A percentile compares a stretch with the other conserved stretches of the same genome.
Evolutionary conservation across 345 rosid species (phyloP).

Genomic region (Salix koriyanagi): DNA sequence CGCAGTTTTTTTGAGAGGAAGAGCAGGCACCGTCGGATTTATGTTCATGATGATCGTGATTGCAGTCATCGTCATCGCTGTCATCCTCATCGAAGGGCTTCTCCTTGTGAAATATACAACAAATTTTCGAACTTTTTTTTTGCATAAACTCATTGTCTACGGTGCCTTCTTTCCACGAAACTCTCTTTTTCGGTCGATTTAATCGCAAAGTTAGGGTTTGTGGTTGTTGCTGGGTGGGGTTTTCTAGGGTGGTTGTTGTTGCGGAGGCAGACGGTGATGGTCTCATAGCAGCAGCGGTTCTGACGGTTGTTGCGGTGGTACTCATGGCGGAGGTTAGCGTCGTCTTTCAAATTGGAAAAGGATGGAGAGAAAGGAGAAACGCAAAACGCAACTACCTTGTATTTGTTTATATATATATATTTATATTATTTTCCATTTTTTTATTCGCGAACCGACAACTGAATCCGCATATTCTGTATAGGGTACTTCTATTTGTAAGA

Average conservation of each 20-base stretch:
- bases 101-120: constrained; percentile 94
- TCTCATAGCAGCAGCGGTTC: not conserved
- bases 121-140: constrained; percentile 93
- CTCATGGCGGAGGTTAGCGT: not conserved
- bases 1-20: not conserved
- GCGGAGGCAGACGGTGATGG: constrained; percentile 28
- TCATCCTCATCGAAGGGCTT: constrained; percentile 86
- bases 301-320: not conserved
- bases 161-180: constrained; percentile 92
- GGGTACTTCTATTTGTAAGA: not conserved
- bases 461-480: not conserved
- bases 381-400: not conserved
- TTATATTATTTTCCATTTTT: no score
- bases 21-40: constrained; percentile 20
- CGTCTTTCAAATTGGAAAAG: not conserved
- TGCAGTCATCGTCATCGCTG: constrained; percentile 54
- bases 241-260: constrained; percentile 49
- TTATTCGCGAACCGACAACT: not conserved
- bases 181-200: constrained; percentile 74
- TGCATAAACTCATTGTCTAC: constrained; percentile 95
- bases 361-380: not conserved
- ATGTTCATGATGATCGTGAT: constrained; percentile 23
- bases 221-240: constrained; percentile 30
- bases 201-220: constrained; percentile 60
- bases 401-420: not conserved